Evolutionary conservation across 108 stramenopile species (phyloP).

Genomic region (Seminavis robusta): DNA sequence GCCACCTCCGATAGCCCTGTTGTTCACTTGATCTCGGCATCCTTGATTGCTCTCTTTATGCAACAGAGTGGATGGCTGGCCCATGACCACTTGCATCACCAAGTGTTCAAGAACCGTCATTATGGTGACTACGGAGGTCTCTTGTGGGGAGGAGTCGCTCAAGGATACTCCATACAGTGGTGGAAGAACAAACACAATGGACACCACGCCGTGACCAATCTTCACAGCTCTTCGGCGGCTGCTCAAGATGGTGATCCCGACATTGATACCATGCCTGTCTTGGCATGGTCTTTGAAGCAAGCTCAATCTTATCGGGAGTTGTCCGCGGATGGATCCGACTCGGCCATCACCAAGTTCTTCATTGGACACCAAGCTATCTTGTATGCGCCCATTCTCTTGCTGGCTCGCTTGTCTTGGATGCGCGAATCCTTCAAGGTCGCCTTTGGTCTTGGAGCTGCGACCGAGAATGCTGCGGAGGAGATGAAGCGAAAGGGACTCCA

Average conservation of each 20-base stretch:
- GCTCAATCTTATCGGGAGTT: conserved; percentile 85
- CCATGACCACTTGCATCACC: conserved; percentile 98
- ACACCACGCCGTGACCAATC: conserved; percentile 98
- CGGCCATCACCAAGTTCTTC: conserved; percentile 72
- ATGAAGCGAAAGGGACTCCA: conserved; percentile 72
- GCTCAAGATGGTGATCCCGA: conserved; percentile 92
- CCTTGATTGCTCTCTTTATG: conserved; percentile 94
- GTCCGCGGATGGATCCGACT: conserved; percentile 67
- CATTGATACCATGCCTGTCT: conserved; percentile 98
- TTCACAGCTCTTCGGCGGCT: conserved; percentile 79
- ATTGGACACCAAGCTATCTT: conserved; percentile 86
- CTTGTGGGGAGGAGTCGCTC: conserved; percentile 95
- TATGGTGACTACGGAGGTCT: conserved; percentile 91
- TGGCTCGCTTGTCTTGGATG: conserved; percentile 96
- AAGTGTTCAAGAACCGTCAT: conserved; percentile 92
- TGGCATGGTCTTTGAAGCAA: conserved; percentile 96
- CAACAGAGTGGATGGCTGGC: conserved; percentile 99
- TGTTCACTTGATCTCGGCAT: conserved; percentile 84
- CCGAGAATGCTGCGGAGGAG: conserved; percentile 82
- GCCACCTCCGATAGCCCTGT: conserved; percentile 55
- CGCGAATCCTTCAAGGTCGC: conserved; percentile 92
- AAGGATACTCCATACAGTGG: conserved; percentile 92
- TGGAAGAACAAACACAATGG: conserved; percentile 99
- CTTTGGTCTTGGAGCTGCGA: conserved; percentile 80
- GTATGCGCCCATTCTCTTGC: conserved; percentile 95